Conservation (phyloP, 768 basidiomycete species). For the Agrocybe chaxingu region DNA sequence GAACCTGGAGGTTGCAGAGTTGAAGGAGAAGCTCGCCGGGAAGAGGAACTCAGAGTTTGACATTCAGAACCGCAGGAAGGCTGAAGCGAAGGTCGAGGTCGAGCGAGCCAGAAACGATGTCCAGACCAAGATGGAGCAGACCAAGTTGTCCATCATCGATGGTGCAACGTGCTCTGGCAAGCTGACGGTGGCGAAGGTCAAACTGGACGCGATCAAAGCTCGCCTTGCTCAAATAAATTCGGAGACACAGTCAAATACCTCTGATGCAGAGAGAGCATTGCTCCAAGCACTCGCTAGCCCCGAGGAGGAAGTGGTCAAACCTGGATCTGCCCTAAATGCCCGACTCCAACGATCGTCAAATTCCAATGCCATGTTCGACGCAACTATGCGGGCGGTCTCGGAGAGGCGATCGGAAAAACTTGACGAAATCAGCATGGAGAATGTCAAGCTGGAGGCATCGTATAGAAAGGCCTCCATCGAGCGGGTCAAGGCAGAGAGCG, state of each 20-base stretch:
- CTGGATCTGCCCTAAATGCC: slow-evolving; percentile 54
- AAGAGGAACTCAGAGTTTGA: slow-evolving; percentile 64
- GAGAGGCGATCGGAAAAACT: slow-evolving; percentile 77
- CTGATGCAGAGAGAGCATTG: slow-evolving; percentile 72
- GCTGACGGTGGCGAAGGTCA: slow-evolving; percentile 65
- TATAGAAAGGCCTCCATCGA: slow-evolving; percentile 72
- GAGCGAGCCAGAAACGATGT: slow-evolving; percentile 74
- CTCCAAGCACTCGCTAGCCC: slow-evolving; percentile 63
- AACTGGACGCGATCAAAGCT: slow-evolving; percentile 58
- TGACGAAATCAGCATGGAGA: slow-evolving; percentile 68
- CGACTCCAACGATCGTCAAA: slow-evolving; percentile 70
- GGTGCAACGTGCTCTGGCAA: slow-evolving; percentile 75
- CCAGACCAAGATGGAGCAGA: slow-evolving; percentile 68
- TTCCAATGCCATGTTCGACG: slow-evolving; percentile 79
- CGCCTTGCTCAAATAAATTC: slow-evolving; percentile 59
- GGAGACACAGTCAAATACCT: slow-evolving; percentile 33
- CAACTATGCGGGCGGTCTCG: slow-evolving; percentile 78
- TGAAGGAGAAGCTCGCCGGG: slow-evolving; percentile 82
- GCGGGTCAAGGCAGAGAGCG: slow-evolving; percentile 58
- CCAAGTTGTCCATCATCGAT: slow-evolving; percentile 65
- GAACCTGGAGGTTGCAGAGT: slow-evolving; percentile 76
- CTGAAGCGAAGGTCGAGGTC: slow-evolving; percentile 71
- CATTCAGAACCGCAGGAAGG: slow-evolving; percentile 59
- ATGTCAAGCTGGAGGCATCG: slow-evolving; percentile 66
- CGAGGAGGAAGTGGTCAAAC: slow-evolving; percentile 65